Evolutionary conservation across 352 stramenopile species (phyloP), one percentile per base, ranked within the genome.

Genomic region (Phytophthora pisi): DNA sequence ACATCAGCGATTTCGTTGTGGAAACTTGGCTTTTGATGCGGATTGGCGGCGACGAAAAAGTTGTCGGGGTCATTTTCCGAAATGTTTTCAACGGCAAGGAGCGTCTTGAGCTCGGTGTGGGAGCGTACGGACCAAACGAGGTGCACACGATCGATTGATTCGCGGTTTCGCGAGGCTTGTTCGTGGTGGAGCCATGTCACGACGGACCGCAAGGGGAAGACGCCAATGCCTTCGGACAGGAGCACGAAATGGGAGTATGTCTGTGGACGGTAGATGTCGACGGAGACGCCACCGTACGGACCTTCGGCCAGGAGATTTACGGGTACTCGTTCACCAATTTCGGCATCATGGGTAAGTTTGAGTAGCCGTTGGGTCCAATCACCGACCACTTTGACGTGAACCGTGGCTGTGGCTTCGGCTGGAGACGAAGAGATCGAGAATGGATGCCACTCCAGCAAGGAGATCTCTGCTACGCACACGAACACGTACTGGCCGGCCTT

Each of bases 351-450:
- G 1, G 61, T 43, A 24, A 77, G 11, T 15, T 58, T 46, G 4
- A 66, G 50, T 3, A 91, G 69, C 30, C 64, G 64, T 7, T 53
- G 58, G 20, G 82, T 89, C 82, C 82, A 89, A 49, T 91, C 80
- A 6, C 82, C 82, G 0, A 77, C 20, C 9, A 66, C 57, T 28
- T 75, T 75, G 62, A 92, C 76, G 53, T 87, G 80, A 45, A 92
- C 64, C 6, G 64, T 81, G 18, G 86, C 66, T 57, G 77, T 51
- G 53, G 67, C 24, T 78, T 93, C 79, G 16, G 69, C 51, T 2
- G 85, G 84, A 2, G 79, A 77, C 20, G 77, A 91, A 11, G 81
- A 88, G 43, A 96, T 80, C 4, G 83, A 90, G 64, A 95, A 94
- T 31, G 88, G 88, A 67, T 96, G 89, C 86, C 89, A 96, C 69